A percentile compares a stretch with the other conserved stretches of the same genome.
These are phyloP conservation scores for Echites panduratus DNA, from an alignment of 257 asterid species.

Conservation along the genomic window DNA sequence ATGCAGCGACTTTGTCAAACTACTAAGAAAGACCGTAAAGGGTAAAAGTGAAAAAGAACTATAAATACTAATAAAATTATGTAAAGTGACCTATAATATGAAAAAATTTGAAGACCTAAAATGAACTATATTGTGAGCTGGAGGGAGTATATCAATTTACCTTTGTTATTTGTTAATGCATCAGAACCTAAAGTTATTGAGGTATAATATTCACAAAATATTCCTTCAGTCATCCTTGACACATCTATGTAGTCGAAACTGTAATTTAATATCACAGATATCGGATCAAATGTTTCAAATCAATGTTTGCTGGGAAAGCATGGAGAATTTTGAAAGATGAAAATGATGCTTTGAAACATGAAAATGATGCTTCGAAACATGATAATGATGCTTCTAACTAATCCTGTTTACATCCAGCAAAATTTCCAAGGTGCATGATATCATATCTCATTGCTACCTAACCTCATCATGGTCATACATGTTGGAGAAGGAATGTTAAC, in stretches of 20 bases:
- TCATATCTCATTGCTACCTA: not conserved
- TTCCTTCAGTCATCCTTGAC: not conserved
- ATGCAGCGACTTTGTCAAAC: no score
- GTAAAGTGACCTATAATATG: no score
- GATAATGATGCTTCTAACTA: not conserved
- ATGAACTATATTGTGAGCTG: no score
- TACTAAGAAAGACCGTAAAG: no score
- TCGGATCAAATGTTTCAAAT: not conserved
- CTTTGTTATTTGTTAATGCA: not conserved
- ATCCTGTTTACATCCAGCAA: not conserved
- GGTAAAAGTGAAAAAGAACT: no score
- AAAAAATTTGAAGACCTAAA: no score
- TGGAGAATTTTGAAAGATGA: not conserved
- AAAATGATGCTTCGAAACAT: not conserved
- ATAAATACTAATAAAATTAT: no score
- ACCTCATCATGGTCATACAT: not conserved
- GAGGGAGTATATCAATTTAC: not conserved
- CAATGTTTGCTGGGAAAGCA: not conserved
- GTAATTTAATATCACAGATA: not conserved
- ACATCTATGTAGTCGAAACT: not conserved
- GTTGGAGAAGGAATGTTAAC: not conserved
- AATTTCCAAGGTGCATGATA: not conserved
- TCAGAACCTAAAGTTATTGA: not conserved
- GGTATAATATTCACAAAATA: not conserved
- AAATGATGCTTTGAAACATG: not conserved